Percentiles rank a stretch among this genome's conserved stretches.
phyloP scores from a whole-genome alignment of 2,329 filamentous ascomycete species.

The Lasiodiplodia citricola region DNA sequence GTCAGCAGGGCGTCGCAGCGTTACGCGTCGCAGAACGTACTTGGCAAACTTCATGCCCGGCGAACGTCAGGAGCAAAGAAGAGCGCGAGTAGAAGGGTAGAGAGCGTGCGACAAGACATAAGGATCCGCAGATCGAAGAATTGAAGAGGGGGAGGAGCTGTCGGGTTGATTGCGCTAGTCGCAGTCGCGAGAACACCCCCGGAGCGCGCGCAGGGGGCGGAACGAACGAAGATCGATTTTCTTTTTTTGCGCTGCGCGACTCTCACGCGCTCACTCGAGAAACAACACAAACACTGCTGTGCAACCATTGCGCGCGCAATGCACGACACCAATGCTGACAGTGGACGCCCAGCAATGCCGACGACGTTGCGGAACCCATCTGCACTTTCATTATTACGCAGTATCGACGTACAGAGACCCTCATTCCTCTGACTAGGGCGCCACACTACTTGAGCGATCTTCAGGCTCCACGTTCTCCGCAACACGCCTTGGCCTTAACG shows the following conservation, averaged over 20 bases:
- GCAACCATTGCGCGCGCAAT: neutral
- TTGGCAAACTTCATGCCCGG: conserved; percentile 66
- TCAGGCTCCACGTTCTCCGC: conserved; percentile 10
- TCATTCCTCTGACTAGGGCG: neutral
- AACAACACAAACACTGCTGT: neutral
- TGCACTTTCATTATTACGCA: neutral
- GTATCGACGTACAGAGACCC: neutral
- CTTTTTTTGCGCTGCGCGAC: neutral
- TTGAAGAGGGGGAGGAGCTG: neutral
- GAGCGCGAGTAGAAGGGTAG: neutral
- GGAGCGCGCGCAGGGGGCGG: neutral
- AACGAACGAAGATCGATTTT: neutral
- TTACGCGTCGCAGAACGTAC: conserved; percentile 43
- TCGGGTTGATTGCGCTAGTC: conserved; percentile 2
- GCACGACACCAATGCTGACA: neutral
- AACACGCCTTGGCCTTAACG: conserved; percentile 5
- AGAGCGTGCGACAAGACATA: neutral
- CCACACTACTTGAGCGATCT: conserved; percentile 2
- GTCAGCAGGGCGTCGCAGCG: conserved; percentile 25
- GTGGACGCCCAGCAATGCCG: neutral
- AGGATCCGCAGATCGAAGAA: neutral
- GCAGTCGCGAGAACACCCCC: neutral
- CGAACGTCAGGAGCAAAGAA: conserved; percentile 9
- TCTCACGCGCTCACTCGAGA: neutral
- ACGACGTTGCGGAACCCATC: neutral